Evolutionary conservation across 345 rosid genomes (phyloP).

Genomic region (Aquilaria yunnanensis): DNA sequence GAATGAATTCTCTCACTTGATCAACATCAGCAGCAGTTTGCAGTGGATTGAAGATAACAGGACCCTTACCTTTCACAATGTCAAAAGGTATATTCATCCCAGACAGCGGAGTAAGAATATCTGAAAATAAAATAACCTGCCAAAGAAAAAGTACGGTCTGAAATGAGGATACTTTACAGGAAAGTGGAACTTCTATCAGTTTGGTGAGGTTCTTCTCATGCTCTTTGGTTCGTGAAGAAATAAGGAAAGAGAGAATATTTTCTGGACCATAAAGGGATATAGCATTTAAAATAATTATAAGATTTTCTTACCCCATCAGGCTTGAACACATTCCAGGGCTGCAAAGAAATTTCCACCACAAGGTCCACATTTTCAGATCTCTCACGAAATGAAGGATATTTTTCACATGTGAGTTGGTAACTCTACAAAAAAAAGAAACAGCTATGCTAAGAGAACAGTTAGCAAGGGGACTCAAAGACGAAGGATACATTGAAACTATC

Average conservation of each 20-base stretch:
- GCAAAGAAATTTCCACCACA: conserved; percentile 89
- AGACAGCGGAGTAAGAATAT: conserved; percentile 93
- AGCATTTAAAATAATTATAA: not conserved
- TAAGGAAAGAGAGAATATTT: not conserved
- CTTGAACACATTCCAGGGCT: conserved; percentile 98
- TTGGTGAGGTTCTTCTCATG: conserved; percentile 6
- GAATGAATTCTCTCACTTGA: conserved; percentile 77
- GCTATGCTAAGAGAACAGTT: conserved; percentile 8
- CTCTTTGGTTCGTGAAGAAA: not conserved
- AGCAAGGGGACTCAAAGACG: not conserved
- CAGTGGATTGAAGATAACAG: conserved; percentile 77
- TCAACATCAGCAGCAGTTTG: conserved; percentile 61
- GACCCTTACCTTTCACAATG: conserved; percentile 96
- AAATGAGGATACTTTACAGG: conserved; percentile 8
- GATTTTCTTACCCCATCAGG: conserved; percentile 75
- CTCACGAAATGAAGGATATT: conserved; percentile 86
- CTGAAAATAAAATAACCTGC: conserved; percentile 96
- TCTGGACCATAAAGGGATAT: not conserved
- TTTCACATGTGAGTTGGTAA: conserved; percentile 83
- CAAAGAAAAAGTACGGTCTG: conserved; percentile 8
- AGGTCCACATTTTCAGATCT: conserved; percentile 97
- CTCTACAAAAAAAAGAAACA: conserved; percentile 43
- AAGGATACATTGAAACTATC: not conserved
- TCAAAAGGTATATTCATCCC: conserved; percentile 99
- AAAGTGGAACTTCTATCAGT: not conserved